Percentiles rank a stretch among this genome's conserved stretches.
These are phyloP conservation scores for Sanguinoderma infundibulare DNA, from an alignment of 1,284 basidiomycete species.

Conservation along the genomic window DNA sequence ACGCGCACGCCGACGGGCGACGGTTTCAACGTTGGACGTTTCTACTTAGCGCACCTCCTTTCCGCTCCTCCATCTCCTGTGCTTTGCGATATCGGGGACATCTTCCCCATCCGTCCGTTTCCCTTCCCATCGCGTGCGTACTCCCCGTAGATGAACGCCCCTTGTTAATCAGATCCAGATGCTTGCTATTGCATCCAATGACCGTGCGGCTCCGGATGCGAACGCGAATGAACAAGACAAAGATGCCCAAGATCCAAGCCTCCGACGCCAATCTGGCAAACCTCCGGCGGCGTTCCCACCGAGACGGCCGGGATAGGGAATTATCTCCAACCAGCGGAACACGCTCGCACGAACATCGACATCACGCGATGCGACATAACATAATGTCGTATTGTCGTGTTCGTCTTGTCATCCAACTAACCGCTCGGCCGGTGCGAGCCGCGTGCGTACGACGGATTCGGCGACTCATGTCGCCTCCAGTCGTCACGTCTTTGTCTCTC, in stretches of 20 bases:
- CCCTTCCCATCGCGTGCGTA: neutral
- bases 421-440: neutral
- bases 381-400: neutral
- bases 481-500: neutral
- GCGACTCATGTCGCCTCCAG: neutral
- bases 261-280: conserved; percentile 10
- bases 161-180: neutral
- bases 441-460: neutral
- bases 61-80: neutral
- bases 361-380: neutral
- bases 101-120: neutral
- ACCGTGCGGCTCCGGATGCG: neutral
- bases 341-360: neutral
- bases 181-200: neutral
- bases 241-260: conserved; percentile 5
- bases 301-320: neutral
- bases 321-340: neutral
- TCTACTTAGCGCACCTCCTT: neutral
- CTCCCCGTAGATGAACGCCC: neutral
- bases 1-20: neutral
- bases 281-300: neutral
- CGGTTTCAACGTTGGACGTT: neutral
- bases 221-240: neutral
- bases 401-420: neutral
- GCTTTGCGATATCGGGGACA: neutral